Conservation (phyloP, 2,329 filamentous ascomycete species). For the Coniella lustricola region DNA sequence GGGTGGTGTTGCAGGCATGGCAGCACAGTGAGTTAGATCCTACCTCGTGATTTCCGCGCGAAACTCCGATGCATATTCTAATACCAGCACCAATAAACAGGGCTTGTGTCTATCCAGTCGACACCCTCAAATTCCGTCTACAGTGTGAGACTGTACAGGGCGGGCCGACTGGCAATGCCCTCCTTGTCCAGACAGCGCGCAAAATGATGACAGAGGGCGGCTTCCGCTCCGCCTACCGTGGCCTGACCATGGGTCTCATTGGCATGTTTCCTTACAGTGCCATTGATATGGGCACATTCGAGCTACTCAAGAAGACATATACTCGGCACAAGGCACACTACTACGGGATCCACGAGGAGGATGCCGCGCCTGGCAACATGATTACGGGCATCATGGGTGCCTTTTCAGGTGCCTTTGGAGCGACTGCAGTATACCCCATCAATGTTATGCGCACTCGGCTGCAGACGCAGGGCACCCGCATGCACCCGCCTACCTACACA, state of each 20-base stretch:
- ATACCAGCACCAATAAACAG: constrained; percentile 31
- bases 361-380: constrained; percentile 73
- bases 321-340: constrained; percentile 62
- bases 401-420: constrained; percentile 83
- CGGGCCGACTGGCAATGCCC: constrained; percentile 72
- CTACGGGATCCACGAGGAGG: constrained; percentile 70
- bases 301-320: constrained; percentile 76
- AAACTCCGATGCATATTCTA: background rate
- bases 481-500: constrained; percentile 84
- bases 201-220: constrained; percentile 82
- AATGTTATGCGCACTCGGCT: constrained; percentile 88
- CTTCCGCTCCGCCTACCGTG: constrained; percentile 74
- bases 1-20: constrained; percentile 86
- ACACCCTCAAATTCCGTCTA: constrained; percentile 74
- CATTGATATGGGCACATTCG: constrained; percentile 93
- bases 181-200: constrained; percentile 74
- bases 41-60: constrained; percentile 13
- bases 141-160: constrained; percentile 91
- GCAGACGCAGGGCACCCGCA: constrained; percentile 89
- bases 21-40: constrained; percentile 81
- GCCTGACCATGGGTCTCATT: constrained; percentile 84
- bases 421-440: constrained; percentile 88
- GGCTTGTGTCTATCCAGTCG: constrained; percentile 89
- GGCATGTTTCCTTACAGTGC: constrained; percentile 98
- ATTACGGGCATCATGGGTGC: constrained; percentile 84